Evolutionary conservation across 2,329 filamentous ascomycete species (phyloP).

Genomic region (Periglandula ipomoeae): DNA sequence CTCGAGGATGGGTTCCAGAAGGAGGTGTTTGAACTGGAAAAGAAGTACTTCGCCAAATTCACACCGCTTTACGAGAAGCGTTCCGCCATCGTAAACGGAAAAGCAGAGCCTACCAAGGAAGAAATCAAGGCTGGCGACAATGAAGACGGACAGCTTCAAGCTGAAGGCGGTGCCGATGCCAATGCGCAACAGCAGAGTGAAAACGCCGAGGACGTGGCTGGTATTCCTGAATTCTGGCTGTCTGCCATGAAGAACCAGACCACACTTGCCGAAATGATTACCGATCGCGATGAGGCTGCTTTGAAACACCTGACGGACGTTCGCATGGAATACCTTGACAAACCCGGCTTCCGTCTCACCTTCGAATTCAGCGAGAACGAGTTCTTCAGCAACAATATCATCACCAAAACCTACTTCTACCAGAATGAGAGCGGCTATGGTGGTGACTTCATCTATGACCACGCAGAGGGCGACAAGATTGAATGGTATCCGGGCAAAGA

Average conservation of each 20-base stretch:
- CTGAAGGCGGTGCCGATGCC: constrained; percentile 47
- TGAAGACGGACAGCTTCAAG: constrained; percentile 64
- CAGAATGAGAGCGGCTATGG: constrained; percentile 98
- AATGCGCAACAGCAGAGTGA: constrained; percentile 48
- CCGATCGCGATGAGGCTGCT: constrained; percentile 89
- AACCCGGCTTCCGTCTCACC: constrained; percentile 94
- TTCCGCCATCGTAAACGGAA: constrained; percentile 83
- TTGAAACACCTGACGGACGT: constrained; percentile 86
- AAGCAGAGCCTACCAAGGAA: constrained; percentile 72
- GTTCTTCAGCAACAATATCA: constrained; percentile 93
- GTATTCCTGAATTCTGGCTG: constrained; percentile 98
- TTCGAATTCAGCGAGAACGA: constrained; percentile 95
- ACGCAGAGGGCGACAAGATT: constrained; percentile 96
- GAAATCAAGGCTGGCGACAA: constrained; percentile 83
- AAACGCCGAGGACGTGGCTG: constrained; percentile 49
- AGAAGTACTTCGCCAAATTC: constrained; percentile 99
- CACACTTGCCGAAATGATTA: constrained; percentile 96
- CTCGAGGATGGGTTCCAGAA: constrained; percentile 98
- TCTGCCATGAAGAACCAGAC: constrained; percentile 99
- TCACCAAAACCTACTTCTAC: constrained; percentile 98
- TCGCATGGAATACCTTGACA: constrained; percentile 98
- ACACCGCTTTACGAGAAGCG: constrained; percentile 95
- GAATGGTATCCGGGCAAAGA: constrained; percentile 93
- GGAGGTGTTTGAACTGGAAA: constrained; percentile 94
- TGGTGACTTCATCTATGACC: constrained; percentile 98